These are phyloP conservation scores for Ogataea zsoltii DNA, from an alignment of 805 yeast genomes.

Conservation along the genomic window DNA sequence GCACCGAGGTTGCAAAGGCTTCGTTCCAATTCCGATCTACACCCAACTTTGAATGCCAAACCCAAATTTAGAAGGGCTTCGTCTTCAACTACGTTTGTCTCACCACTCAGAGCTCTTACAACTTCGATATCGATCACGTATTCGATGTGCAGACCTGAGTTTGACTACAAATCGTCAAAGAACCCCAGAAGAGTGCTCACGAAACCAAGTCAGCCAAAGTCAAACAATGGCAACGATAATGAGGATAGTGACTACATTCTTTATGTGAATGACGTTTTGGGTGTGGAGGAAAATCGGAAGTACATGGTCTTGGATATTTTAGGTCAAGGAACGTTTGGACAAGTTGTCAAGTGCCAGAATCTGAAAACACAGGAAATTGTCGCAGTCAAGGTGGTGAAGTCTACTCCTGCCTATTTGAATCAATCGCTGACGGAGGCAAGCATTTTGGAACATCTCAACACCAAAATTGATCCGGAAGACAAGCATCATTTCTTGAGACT, in stretches of 20 bases:
- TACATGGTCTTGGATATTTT: conserved; percentile 86
- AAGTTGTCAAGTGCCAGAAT: conserved; percentile 92
- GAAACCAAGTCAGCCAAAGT: conserved; percentile 82
- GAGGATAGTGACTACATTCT: conserved; percentile 87
- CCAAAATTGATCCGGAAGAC: conserved; percentile 66
- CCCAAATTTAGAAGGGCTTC: conserved; percentile 76
- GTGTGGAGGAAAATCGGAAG: conserved; percentile 79
- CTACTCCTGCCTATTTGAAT: conserved; percentile 85
- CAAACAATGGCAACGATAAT: conserved; percentile 84
- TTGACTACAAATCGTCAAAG: conserved; percentile 76
- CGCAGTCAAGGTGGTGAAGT: conserved; percentile 93
- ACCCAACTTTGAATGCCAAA: conserved; percentile 58
- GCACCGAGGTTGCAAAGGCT: conserved; percentile 53
- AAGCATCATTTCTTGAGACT: conserved; percentile 75
- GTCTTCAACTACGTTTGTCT: conserved; percentile 59
- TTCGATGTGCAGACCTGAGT: conserved; percentile 79
- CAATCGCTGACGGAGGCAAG: conserved; percentile 91
- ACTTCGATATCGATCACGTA: conserved; percentile 77
- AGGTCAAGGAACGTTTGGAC: conserved; percentile 98
- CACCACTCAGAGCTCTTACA: conserved; percentile 82
- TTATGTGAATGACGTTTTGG: conserved; percentile 91
- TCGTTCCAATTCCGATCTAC: conserved; percentile 48
- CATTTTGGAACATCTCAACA: conserved; percentile 77
- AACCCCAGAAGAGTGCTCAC: conserved; percentile 93
- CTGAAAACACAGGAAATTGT: conserved; percentile 75